Evolutionary conservation across 108 stramenopile species (phyloP), one percentile per base, ranked within the genome.

Genomic region (Pseudonitzschia multistriata): DNA sequence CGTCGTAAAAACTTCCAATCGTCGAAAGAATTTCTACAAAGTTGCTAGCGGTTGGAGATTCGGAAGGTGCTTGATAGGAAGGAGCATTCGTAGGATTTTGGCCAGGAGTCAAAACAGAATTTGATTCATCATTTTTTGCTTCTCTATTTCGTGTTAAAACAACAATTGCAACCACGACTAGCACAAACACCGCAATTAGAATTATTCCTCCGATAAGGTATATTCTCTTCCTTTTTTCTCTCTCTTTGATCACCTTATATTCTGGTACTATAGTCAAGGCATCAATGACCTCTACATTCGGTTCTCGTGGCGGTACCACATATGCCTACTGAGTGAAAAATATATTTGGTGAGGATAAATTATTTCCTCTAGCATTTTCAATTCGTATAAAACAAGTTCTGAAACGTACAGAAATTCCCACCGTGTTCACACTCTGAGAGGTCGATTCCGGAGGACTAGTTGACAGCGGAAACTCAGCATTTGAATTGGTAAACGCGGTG

Each of bases 21-120:
- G 22, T 40, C 3, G 39, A 31, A 11, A 79, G 54, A 10, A 68
- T 48, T 5, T 49, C 39, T 7, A 53, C 67, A 33, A 72, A 68
- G 14, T 19, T 10, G 15, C 25, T 13, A 5, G 52, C n/a, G 1
- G 79, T 79, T n/a, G 79, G 79, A 5, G 73, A 21, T n/a, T 59
- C 28, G 0, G 79, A 64, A n/a, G 79, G 79, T 24, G 74, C 39
- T 3, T 47, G 33, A 17, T 56, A 61, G 13, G 74, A 66, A 13
- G 56, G 50, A 0, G 42, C 31, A 54, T 36, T 31, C 4, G 42
- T 17, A 45, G 42, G 13, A 45, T 45, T 8, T 45, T 17, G 15
- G 13, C 8, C 42, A 17, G 8, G 5, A 37, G 6, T 37, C 37
- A 8, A 37, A 8, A 17, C 11, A 2, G 11, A 45, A 45, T 45